Conservation (phyloP, 2,329 filamentous ascomycete species). For the Epichloe bromicola region DNA sequence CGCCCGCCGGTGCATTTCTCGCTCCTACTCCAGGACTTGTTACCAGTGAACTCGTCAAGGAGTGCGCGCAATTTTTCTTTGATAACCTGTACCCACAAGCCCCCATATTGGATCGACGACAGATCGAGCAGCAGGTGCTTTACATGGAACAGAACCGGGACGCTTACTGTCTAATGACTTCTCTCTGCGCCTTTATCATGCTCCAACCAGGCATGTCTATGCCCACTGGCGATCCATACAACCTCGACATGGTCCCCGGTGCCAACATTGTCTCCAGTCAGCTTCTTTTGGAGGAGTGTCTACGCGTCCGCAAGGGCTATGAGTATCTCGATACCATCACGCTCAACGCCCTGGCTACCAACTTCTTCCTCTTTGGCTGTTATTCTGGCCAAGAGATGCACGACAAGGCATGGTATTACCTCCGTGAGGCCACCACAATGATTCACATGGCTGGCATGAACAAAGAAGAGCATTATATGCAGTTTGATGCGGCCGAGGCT, state of each 20-base stretch:
- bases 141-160: slow-evolving; percentile 51
- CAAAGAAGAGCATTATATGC: slow-evolving; percentile 49
- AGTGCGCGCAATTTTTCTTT: slow-evolving; percentile 57
- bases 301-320: slow-evolving; percentile 49
- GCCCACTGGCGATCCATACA: slow-evolving; percentile 42
- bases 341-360: slow-evolving; percentile 52
- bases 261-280: slow-evolving; percentile 51
- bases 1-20: slow-evolving; percentile 33
- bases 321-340: slow-evolving; percentile 46
- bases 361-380: slow-evolving; percentile 65
- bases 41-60: slow-evolving; percentile 49
- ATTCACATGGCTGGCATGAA: slow-evolving; percentile 47
- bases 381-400: slow-evolving; percentile 60
- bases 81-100: slow-evolving; percentile 50
- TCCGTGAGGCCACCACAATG: slow-evolving; percentile 65
- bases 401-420: slow-evolving; percentile 65
- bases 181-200: slow-evolving; percentile 55
- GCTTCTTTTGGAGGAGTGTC: slow-evolving; percentile 52
- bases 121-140: slow-evolving; percentile 43
- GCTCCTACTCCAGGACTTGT: slow-evolving; percentile 47
- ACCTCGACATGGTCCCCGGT: slow-evolving; percentile 42
- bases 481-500: slow-evolving; percentile 45
- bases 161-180: slow-evolving; percentile 49
- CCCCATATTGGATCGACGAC: slow-evolving; percentile 46
- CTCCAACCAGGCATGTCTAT: slow-evolving; percentile 55